Evolutionary conservation across 345 rosid genomes (phyloP), one percentile per base, ranked within the genome.

Genomic region (Firmiana major): DNA sequence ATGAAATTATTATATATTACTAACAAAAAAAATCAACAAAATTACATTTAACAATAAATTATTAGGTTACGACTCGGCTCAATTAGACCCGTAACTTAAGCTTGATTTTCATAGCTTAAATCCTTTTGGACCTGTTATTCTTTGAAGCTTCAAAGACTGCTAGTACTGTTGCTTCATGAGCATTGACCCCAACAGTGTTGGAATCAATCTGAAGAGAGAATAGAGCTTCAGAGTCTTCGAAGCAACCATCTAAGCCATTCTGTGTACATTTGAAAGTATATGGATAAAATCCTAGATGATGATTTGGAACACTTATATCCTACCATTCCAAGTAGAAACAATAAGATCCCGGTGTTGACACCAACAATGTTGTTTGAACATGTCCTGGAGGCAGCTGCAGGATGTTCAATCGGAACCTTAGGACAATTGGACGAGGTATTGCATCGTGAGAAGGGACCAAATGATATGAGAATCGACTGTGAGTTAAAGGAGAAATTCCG

Each of bases 321-420:
- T 17, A 38, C 64, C 77, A 63, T 21, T 73, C 40, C 58, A 77
- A 3, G 60, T 48, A 9, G 26, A 2, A 68, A 46, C 42, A 73
- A 19, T 1, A 11, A n/a, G 43, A 1, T 3, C 1, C 0, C 2
- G 49, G 55, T 1, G 22, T 21, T 1, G 28, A 0, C 17, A 26
- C 4, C 4, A 74, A 51, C 5, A 4, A 8, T n/a, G 73, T 43
- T 2, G 73, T 22, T 5, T 16, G 54, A 7, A 12, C 0, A 1
- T 0, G 26, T 34, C 17, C 12, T 16, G 67, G 67, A 13, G 67
- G 11, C 46, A 19, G 17, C 6, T 36, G 51, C 0, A 74, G 77
- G 45, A 55, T 57, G 19, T 70, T 76, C 0, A 51, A 22, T 12
- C 85, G 82, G 22, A 82, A 82, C n/a, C 70, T 79, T 10, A 79